Percentiles rank a stretch among this genome's conserved stretches.
phyloP scores from a whole-genome alignment of 2,329 filamentous ascomycete species.

The Bipolaris oryzae region DNA sequence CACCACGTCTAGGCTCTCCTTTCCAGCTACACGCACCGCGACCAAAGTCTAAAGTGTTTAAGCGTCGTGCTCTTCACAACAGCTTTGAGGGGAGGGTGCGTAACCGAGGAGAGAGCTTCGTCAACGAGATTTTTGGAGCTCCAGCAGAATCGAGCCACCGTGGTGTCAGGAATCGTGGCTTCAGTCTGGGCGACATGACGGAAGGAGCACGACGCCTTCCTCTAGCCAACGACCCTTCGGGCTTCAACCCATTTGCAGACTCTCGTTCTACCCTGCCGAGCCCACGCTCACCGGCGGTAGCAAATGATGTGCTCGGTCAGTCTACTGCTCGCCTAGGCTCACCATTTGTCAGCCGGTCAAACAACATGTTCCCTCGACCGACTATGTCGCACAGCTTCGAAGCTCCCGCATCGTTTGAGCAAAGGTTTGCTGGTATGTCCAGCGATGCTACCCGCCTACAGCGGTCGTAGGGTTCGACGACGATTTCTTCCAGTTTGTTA shows the following conservation, averaged over 20 bases:
- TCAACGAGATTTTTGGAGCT: constrained; percentile 54
- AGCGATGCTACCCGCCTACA: constrained; percentile 31
- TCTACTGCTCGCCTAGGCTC: constrained; percentile 55
- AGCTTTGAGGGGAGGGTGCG: constrained; percentile 57
- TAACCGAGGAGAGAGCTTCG: constrained; percentile 49
- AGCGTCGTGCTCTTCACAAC: constrained; percentile 63
- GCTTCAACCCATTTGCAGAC: constrained; percentile 40
- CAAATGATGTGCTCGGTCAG: constrained; percentile 39
- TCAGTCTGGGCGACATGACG: constrained; percentile 64
- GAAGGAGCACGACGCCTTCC: constrained; percentile 58
- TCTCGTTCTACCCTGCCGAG: constrained; percentile 32
- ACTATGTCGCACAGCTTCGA: constrained; percentile 48
- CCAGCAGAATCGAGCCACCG: constrained; percentile 59
- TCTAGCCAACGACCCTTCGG: constrained; percentile 56
- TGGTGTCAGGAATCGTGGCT: constrained; percentile 65
- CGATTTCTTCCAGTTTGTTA: constrained; percentile 27
- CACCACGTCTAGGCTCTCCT: constrained; percentile 56
- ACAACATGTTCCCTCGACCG: constrained; percentile 56
- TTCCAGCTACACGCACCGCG: constrained; percentile 60
- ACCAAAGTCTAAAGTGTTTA: constrained; percentile 60
- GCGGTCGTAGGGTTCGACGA: constrained; percentile 29
- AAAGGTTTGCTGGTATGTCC: constrained; percentile 44
- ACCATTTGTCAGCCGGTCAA: constrained; percentile 52
- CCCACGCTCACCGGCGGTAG: constrained; percentile 28
- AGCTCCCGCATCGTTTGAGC: constrained; percentile 47